Base-by-base conservation (phyloP, 2,329 filamentous ascomycete genomes). In the Diaporthe sp. region DNA sequence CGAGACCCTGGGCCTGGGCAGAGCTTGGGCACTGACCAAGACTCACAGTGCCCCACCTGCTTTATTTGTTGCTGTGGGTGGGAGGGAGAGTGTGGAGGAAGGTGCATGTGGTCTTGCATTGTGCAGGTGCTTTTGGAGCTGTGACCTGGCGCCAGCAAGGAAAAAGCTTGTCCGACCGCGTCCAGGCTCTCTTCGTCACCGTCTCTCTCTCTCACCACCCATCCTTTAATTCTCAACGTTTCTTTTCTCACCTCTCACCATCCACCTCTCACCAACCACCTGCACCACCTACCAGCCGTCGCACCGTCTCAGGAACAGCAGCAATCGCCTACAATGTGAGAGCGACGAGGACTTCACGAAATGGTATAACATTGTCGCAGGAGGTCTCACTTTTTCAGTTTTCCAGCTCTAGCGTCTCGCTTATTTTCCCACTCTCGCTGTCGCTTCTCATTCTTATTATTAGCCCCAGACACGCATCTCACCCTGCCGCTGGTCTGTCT, bases 81-180 rank as follows among this genome's bases (percentile, higher is more conserved):
- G 44, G 39, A 3, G n/a, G 34, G 13, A 19, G 31, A 58, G 58
- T 62, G 58, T 42, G 58, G 57, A 59, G 57, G 57, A 25, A 61
- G 58, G 37, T 28, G 58, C 58, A 61, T 39, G 37, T 42, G 58
- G 58, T 15, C 55, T 31, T 58, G 55, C 55, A 58, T 37, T n/a
- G 55, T 22, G 55, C 31, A 37, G 31, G 17, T 22, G 31, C 31
- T 58, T 37, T 10, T 28, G 15, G 31, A 62, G 61, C 19, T 49
- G 62, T 68, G 44, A 68, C 62, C 62, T 68, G 62, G 22, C 12
- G 65, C 65, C 65, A 69, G 65, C 65, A 69, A 42, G 65, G 65
- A 69, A 69, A 69, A 55, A 69, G 65, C 65, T 34, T 69, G 65
- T 55, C 34, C 34, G 34, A 49, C 42, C 39, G 39, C 39, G 39